A percentile compares a stretch with the other conserved stretches of the same genome.
phyloP scores from a whole-genome alignment of 2,329 filamentous ascomycete species.

The Lachnellula willkommii region DNA sequence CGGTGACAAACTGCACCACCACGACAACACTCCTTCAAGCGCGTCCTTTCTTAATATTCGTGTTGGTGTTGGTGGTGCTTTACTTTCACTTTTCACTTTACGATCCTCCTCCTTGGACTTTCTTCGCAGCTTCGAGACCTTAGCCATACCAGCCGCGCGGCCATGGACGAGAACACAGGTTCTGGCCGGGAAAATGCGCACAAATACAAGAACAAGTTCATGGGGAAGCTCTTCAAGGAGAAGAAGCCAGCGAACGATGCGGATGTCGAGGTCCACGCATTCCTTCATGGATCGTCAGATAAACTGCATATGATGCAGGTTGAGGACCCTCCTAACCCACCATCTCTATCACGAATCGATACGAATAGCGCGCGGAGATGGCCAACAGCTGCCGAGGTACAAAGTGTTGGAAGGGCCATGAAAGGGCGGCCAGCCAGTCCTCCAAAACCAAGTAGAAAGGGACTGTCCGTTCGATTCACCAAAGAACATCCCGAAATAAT shows the following conservation, averaged over 20 bases:
- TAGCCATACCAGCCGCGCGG: slow-evolving; percentile 2
- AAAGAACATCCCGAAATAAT: slow-evolving; percentile 73
- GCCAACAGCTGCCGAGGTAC: slow-evolving; percentile 43
- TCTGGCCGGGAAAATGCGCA: slow-evolving; percentile 26
- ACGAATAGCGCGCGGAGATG: slow-evolving; percentile 44
- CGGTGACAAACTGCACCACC: background rate
- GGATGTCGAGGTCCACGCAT: slow-evolving; percentile 50
- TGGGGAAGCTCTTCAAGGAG: slow-evolving; percentile 46
- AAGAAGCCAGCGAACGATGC: slow-evolving; percentile 33
- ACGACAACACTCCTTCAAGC: background rate
- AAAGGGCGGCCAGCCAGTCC: slow-evolving; percentile 29
- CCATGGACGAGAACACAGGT: slow-evolving; percentile 22
- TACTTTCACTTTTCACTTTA: background rate
- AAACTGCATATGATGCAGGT: slow-evolving; percentile 49
- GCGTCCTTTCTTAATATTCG: background rate
- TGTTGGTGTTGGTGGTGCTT: background rate
- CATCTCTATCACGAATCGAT: slow-evolving; percentile 36
- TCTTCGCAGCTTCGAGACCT: background rate
- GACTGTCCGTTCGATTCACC: slow-evolving; percentile 68
- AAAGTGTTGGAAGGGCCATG: slow-evolving; percentile 12
- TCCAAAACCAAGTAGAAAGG: slow-evolving; percentile 51
- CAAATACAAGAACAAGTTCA: slow-evolving; percentile 42
- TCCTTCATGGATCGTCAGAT: slow-evolving; percentile 53
- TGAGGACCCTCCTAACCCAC: slow-evolving; percentile 32
- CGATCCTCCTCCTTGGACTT: background rate